Base-by-base conservation (phyloP, 352 stramenopile genomes). In the Stephanocyclus meneghinianus region DNA sequence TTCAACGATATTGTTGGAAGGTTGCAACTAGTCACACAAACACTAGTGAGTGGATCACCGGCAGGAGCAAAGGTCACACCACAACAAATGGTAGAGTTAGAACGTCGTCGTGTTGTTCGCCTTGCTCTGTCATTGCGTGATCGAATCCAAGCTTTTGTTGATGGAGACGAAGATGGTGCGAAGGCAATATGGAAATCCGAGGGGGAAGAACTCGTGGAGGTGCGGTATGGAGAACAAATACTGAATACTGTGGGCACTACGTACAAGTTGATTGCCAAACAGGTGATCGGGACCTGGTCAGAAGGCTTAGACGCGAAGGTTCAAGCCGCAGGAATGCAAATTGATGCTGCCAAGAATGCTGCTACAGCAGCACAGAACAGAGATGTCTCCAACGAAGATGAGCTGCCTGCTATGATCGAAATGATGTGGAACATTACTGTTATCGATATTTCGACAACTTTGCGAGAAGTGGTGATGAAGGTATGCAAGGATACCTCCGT, bases 1-100 rank as follows among this genome's bases (percentile, higher is more conserved):
- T 96, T 96, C 63, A 80, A 89, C 60, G 67, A 91, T 65, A 94
- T 91, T 65, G 62, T 95, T 57, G 93, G 93, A 68, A 76, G 89
- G 18, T 74, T 95, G 37, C 85, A 92, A 13, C 85, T 91, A 10
- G 85, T 88, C n/a, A 93, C 86, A n/a, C 83, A 79, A 68, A 87
- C 90, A 26, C 78, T 86, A 48, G 71, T 91, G 2, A 87, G 76
- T 42, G 86, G 93, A 66, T 84, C 84, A 18, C 60, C 76, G 3
- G 50, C n/a, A 5, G 26, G 4, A 32, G n/a, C 50, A 11, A 87
- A 90, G 61, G 78, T 95, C 57, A 79, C 59, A 59, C 50, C 64
- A 5, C 74, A 72, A 40, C 83, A 92, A 59, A 78, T 87, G 8
- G 73, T 73, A 44, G 78, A 56, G n/a, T 71, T 93, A 37, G 86